Evolutionary conservation across 2,329 filamentous ascomycete species (phyloP).

Genomic region (Colletotrichum zoysiae): DNA sequence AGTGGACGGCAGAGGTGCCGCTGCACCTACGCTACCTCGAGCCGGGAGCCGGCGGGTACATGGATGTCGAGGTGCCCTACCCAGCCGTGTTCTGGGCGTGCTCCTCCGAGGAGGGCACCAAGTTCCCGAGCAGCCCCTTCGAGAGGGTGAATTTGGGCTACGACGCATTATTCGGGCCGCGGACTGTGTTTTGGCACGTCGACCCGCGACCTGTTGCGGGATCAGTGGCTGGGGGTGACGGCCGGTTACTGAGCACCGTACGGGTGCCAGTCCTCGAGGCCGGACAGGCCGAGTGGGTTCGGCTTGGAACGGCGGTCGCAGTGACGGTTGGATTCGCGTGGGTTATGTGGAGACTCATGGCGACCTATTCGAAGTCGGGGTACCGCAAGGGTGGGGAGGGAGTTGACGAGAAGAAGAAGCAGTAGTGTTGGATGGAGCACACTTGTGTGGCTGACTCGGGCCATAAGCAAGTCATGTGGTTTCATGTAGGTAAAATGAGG

Average conservation of each 20-base stretch:
- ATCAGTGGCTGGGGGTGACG: conserved; percentile 31
- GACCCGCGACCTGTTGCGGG: conserved; percentile 60
- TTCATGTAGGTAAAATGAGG: conserved; percentile 10
- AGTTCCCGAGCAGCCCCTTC: conserved; percentile 85
- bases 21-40: conserved; percentile 87
- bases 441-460: no score
- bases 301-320: conserved; percentile 67
- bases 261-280: conserved; percentile 75
- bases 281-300: conserved; percentile 61
- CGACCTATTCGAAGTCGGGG: conserved; percentile 52
- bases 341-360: conserved; percentile 72
- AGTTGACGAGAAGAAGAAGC: conserved; percentile 39
- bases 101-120: conserved; percentile 71
- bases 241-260: conserved; percentile 65
- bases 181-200: conserved; percentile 87
- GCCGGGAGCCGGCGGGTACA: conserved; percentile 68
- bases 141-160: conserved; percentile 88
- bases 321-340: conserved; percentile 77
- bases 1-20: conserved; percentile 79
- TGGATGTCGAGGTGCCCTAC: conserved; percentile 75
- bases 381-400: conserved; percentile 44
- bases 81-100: conserved; percentile 95
- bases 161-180: conserved; percentile 80
- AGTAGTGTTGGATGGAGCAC: neutral
- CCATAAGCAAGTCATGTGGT: neutral